A percentile compares a stretch with the other conserved stretches of the same genome.
phyloP scores from a whole-genome alignment of 441 rosid species.

The Eruca vesicaria region DNA sequence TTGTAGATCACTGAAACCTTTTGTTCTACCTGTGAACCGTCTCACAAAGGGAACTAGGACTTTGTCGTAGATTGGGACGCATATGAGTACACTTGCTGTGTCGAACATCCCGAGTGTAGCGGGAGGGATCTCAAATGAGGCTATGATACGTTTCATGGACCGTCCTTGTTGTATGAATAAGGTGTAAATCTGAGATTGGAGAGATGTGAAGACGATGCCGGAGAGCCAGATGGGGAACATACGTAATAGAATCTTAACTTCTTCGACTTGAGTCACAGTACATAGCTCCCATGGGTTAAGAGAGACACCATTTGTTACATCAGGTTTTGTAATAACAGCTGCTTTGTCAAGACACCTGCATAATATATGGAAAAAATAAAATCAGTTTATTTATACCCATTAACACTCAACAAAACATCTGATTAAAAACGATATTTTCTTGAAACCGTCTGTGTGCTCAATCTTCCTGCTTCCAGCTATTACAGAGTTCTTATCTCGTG shows the following conservation, averaged over 20 bases:
- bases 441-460: constrained; percentile 38
- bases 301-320: neutral
- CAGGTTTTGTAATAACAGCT: constrained; percentile 32
- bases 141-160: constrained; percentile 44
- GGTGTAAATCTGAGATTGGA: constrained; percentile 50
- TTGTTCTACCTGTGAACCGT: neutral
- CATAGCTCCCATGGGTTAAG: constrained; percentile 48
- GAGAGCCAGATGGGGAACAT: constrained; percentile 56
- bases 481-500: constrained; percentile 9
- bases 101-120: constrained; percentile 56
- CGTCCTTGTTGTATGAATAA: constrained; percentile 63
- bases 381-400: neutral
- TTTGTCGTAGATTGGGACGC: constrained; percentile 41
- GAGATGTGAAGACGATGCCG: constrained; percentile 45
- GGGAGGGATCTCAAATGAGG: constrained; percentile 46
- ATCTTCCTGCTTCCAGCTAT: constrained; percentile 4
- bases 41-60: constrained; percentile 36
- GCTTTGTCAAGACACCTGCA: constrained; percentile 48
- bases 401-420: neutral
- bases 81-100: constrained; percentile 39
- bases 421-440: neutral
- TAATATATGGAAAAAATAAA: neutral
- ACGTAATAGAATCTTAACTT: constrained; percentile 56
- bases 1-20: constrained; percentile 26
- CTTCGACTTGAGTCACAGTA: constrained; percentile 60